A percentile compares a stretch with the other conserved stretches of the same genome.
Evolutionary conservation across 169 alveolate species (phyloP).

Genomic region (Eimeria nieschulzi): DNA sequence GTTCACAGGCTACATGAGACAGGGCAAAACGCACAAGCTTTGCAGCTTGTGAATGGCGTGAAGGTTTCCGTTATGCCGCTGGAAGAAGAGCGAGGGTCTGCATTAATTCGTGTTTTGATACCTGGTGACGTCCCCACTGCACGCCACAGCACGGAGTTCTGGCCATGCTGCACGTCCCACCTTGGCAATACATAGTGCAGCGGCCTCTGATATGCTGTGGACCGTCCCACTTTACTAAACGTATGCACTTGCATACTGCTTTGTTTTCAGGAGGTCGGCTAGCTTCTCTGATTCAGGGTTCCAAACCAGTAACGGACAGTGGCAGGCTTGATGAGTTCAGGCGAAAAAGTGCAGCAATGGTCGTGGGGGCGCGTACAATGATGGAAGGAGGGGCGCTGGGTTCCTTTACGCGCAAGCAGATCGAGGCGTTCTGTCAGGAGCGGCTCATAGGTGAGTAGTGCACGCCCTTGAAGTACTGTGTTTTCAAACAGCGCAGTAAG

Average conservation of each 20-base stretch:
- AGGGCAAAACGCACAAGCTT: constrained; percentile 32
- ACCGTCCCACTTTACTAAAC: too few relatives aligned
- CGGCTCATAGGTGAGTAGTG: constrained; percentile 78
- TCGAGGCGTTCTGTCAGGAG: constrained; percentile 86
- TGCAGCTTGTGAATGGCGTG: constrained; percentile 45
- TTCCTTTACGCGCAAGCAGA: constrained; percentile 83
- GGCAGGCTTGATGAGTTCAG: constrained; percentile 37
- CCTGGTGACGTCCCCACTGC: constrained; percentile 49
- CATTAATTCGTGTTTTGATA: constrained; percentile 56
- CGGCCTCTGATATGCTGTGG: too few relatives aligned
- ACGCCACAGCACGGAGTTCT: neutral
- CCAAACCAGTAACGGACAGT: neutral
- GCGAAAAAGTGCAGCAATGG: constrained; percentile 60
- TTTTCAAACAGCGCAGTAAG: too few relatives aligned
- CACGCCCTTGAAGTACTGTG: neutral
- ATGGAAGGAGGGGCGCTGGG: constrained; percentile 91
- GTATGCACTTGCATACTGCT: too few relatives aligned
- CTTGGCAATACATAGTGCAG: too few relatives aligned
- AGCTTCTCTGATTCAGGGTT: neutral
- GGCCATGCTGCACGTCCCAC: neutral
- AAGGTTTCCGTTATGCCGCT: constrained; percentile 54
- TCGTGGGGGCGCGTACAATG: constrained; percentile 77
- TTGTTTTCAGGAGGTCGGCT: constrained; percentile 47
- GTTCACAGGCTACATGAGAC: constrained; percentile 38
- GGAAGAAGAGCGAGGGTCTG: constrained; percentile 68